phyloP scores from a whole-genome alignment of 2,329 filamentous ascomycete species.

The Colletotrichum sidae region DNA sequence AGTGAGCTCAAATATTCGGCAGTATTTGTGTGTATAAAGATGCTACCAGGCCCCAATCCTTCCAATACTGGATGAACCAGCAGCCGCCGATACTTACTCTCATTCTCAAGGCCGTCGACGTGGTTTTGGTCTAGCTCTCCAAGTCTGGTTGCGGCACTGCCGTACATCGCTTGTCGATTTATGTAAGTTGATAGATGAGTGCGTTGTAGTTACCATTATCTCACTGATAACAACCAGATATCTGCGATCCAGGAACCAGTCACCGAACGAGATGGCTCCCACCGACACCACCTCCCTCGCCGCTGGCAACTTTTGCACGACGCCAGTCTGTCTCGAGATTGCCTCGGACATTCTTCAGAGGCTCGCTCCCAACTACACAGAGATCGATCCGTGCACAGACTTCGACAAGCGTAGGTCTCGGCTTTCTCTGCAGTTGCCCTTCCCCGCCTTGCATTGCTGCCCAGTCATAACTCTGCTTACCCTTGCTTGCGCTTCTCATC shows the following conservation, averaged over 20 bases:
- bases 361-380: constrained; percentile 59
- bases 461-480: neutral
- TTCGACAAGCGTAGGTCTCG: constrained; percentile 66
- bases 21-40: constrained; percentile 14
- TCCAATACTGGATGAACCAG: constrained; percentile 14
- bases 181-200: too few relatives aligned
- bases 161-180: too few relatives aligned
- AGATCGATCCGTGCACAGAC: constrained; percentile 74
- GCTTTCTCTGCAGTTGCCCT: neutral
- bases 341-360: constrained; percentile 43
- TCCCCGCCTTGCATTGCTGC: constrained; percentile 11
- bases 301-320: constrained; percentile 37
- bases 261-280: constrained; percentile 18
- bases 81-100: neutral
- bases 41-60: neutral
- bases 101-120: too few relatives aligned
- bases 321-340: constrained; percentile 43
- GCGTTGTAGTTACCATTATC: too few relatives aligned
- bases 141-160: too few relatives aligned
- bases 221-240: neutral
- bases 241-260: neutral
- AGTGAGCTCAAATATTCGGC: too few relatives aligned
- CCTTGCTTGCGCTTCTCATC: neutral
- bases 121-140: too few relatives aligned
- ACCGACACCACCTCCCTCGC: neutral